phyloP scores from a whole-genome alignment of 306 rosid species.

The Trifolium dubium region DNA sequence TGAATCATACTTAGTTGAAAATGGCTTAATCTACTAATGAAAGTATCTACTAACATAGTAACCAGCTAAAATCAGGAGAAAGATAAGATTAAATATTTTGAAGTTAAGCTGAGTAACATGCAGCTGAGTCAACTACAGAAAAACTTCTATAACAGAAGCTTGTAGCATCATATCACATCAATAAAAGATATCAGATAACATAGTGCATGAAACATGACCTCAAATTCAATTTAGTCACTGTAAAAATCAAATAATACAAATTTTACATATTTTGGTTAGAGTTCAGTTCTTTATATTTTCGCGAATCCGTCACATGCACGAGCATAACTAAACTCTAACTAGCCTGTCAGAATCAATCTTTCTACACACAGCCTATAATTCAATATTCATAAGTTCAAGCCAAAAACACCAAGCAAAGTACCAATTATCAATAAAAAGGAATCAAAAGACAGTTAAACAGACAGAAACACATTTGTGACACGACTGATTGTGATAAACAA shows the following conservation, averaged over 20 bases:
- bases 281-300: not conserved
- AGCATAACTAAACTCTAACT: slow-evolving; percentile 23
- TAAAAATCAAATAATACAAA: slow-evolving; percentile 22
- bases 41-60: not conserved
- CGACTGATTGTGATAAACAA: not conserved
- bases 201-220: slow-evolving; percentile 8
- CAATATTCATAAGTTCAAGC: slow-evolving; percentile 17
- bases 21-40: slow-evolving; percentile 17
- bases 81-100: not conserved
- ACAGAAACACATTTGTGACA: slow-evolving; percentile 21
- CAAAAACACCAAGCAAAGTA: not conserved
- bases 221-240: slow-evolving; percentile 18
- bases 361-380: slow-evolving; percentile 28
- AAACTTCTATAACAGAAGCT: slow-evolving; percentile 22
- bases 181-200: slow-evolving; percentile 14
- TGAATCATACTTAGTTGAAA: slow-evolving; percentile 5
- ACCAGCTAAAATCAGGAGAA: not conserved
- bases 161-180: slow-evolving; percentile 2
- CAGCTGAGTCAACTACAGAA: slow-evolving; percentile 30
- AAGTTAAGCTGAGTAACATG: not conserved
- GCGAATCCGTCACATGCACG: not conserved
- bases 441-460: slow-evolving; percentile 20
- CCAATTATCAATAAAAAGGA: slow-evolving; percentile 10
- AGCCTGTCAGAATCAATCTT: slow-evolving; percentile 12
- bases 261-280: slow-evolving; percentile 14